phyloP scores from a whole-genome alignment of 2,329 filamentous ascomycete genomes.

The Alternaria alternata region DNA sequence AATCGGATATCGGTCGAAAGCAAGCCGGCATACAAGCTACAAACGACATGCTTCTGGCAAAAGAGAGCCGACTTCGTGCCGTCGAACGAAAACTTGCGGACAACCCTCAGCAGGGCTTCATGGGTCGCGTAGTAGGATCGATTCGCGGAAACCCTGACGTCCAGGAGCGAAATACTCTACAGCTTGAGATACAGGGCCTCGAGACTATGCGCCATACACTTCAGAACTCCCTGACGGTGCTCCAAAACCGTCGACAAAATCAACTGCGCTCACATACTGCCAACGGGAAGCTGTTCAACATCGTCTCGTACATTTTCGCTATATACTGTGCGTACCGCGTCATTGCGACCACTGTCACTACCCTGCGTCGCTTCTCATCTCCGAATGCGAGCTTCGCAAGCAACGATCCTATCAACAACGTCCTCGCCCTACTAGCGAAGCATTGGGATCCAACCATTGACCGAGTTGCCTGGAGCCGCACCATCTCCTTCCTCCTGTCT shows the following conservation, averaged over 20 bases:
- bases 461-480: constrained; percentile 81
- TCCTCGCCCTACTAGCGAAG: constrained; percentile 79
- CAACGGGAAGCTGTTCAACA: constrained; percentile 69
- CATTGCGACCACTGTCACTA: constrained; percentile 73
- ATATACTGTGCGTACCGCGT: constrained; percentile 88
- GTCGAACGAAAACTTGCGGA: constrained; percentile 71
- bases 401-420: constrained; percentile 83
- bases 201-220: constrained; percentile 81
- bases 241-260: constrained; percentile 69
- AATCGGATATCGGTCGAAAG: constrained; percentile 78
- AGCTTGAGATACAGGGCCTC: constrained; percentile 79
- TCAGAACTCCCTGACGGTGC: constrained; percentile 68
- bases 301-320: constrained; percentile 74
- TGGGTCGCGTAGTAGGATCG: constrained; percentile 77
- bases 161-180: constrained; percentile 63
- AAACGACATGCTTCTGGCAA: constrained; percentile 78
- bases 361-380: constrained; percentile 66
- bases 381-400: constrained; percentile 66
- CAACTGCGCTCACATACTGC: constrained; percentile 73
- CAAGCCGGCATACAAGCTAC: constrained; percentile 80
- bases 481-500: constrained; percentile 83
- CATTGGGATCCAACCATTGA: constrained; percentile 87
- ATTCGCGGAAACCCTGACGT: constrained; percentile 69
- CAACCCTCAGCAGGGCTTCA: constrained; percentile 63
- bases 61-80: constrained; percentile 74